Evolutionary conservation across 768 basidiomycete species (phyloP).

Genomic region (Pleurotus tuoliensis): DNA sequence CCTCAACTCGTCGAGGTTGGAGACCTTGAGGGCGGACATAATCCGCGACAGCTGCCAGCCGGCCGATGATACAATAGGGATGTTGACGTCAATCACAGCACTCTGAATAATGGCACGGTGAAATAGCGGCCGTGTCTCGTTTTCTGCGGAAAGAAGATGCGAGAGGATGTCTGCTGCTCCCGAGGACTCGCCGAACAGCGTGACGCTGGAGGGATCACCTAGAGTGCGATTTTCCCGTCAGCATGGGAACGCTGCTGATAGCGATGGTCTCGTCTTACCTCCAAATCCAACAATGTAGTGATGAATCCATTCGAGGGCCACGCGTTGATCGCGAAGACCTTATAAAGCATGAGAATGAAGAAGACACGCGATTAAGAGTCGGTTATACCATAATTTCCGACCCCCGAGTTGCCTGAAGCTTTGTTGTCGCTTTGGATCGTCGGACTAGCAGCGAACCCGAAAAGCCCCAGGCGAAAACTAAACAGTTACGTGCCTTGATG

Average conservation of each 20-base stretch:
- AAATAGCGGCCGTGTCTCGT: constrained; percentile 59
- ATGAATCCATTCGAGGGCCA: constrained; percentile 61
- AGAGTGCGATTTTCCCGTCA: not conserved
- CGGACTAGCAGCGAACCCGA: constrained; percentile 71
- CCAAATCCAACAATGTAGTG: constrained; percentile 60
- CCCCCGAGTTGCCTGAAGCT: constrained; percentile 60
- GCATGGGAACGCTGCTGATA: not conserved
- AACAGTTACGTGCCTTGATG: not conserved
- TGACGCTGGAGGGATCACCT: constrained; percentile 51
- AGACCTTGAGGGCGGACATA: constrained; percentile 50
- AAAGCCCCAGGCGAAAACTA: constrained; percentile 74
- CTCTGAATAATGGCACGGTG: constrained; percentile 76
- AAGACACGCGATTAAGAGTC: not conserved
- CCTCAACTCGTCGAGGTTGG: constrained; percentile 60
- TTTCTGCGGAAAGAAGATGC: constrained; percentile 61
- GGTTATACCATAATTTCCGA: constrained; percentile 69
- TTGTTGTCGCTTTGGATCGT: constrained; percentile 67
- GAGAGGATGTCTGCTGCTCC: constrained; percentile 57
- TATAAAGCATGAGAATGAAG: constrained; percentile 6
- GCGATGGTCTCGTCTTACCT: constrained; percentile 25
- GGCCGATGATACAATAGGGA: constrained; percentile 56
- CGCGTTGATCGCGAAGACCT: constrained; percentile 65
- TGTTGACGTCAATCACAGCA: constrained; percentile 55
- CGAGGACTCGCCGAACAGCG: constrained; percentile 46
- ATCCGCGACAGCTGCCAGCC: constrained; percentile 67